Percentiles rank a stretch among this genome's conserved stretches.
Evolutionary conservation across 192 early-diverging fungal genomes (phyloP).

Genomic region (Linnemannia elongata): DNA sequence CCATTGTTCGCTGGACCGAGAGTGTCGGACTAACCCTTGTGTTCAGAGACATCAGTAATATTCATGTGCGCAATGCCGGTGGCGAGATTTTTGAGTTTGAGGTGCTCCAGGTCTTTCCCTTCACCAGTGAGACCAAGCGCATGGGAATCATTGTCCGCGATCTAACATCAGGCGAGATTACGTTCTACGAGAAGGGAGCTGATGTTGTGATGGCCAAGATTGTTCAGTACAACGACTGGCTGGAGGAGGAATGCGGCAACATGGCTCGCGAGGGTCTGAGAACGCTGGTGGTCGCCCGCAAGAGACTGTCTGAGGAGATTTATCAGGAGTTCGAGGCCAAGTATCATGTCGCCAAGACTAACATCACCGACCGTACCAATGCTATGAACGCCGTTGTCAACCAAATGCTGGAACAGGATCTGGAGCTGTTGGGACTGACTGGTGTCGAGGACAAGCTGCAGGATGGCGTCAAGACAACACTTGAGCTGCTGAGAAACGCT

Average conservation of each 20-base stretch:
- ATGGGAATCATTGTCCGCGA: slow-evolving; percentile 95
- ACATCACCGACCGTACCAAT: slow-evolving; percentile 77
- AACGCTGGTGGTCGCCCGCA: slow-evolving; percentile 93
- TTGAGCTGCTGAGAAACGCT: slow-evolving; percentile 92
- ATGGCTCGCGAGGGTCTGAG: slow-evolving; percentile 96
- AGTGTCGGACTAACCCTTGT: slow-evolving; percentile 87
- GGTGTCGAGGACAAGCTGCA: slow-evolving; percentile 98
- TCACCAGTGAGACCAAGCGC: slow-evolving; percentile 97
- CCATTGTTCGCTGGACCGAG: slow-evolving; percentile 94
- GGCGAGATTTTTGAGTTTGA: slow-evolving; percentile 75
- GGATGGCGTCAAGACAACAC: slow-evolving; percentile 89
- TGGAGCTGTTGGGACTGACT: slow-evolving; percentile 93
- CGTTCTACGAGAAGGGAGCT: slow-evolving; percentile 95
- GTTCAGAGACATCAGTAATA: slow-evolving; percentile 78
- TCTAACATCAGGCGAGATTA: slow-evolving; percentile 76
- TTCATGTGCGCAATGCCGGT: slow-evolving; percentile 71
- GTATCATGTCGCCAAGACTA: slow-evolving; percentile 79
- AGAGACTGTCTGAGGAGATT: slow-evolving; percentile 79
- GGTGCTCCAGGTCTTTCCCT: slow-evolving; percentile 96
- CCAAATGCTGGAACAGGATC: slow-evolving; percentile 81
- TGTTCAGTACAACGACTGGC: slow-evolving; percentile 94
- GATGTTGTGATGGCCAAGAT: slow-evolving; percentile 91
- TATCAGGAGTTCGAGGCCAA: slow-evolving; percentile 75
- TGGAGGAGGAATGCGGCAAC: slow-evolving; percentile 97
- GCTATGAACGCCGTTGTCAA: slow-evolving; percentile 77